phyloP scores from a whole-genome alignment of 2,329 filamentous ascomycete species.

The Fusarium tricinctum region DNA sequence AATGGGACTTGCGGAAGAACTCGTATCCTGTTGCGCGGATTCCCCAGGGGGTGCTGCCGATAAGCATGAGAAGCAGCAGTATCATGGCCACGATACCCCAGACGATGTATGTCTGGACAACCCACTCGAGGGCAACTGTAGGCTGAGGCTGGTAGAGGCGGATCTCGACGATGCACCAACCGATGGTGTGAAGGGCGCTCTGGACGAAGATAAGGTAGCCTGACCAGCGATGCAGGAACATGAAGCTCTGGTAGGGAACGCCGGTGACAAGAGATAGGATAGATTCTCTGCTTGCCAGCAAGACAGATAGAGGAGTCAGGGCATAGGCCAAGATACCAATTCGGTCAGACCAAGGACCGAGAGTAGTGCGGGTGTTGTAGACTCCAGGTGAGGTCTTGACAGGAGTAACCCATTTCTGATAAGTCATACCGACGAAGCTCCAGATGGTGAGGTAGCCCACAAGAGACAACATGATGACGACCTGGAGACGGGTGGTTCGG shows the following conservation, averaged over 20 bases:
- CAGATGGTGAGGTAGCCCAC: slow-evolving; percentile 75
- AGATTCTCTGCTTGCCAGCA: slow-evolving; percentile 78
- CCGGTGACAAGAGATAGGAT: slow-evolving; percentile 78
- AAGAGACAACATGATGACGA: slow-evolving; percentile 71
- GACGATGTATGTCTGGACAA: slow-evolving; percentile 76
- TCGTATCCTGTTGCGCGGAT: slow-evolving; percentile 80
- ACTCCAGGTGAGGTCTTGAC: slow-evolving; percentile 68
- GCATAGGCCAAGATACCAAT: slow-evolving; percentile 80
- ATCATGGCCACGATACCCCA: slow-evolving; percentile 80
- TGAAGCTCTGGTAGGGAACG: slow-evolving; percentile 81
- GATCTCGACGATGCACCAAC: slow-evolving; percentile 77
- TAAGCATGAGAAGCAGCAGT: slow-evolving; percentile 71
- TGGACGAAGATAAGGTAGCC: slow-evolving; percentile 81
- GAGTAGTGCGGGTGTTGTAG: slow-evolving; percentile 73
- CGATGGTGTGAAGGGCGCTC: slow-evolving; percentile 76
- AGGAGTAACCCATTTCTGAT: slow-evolving; percentile 78
- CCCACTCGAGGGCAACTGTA: slow-evolving; percentile 66
- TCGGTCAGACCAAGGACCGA: slow-evolving; percentile 78
- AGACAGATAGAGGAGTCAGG: slow-evolving; percentile 77
- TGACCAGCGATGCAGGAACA: slow-evolving; percentile 82
- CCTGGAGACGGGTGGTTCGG: slow-evolving; percentile 76
- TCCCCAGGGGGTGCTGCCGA: slow-evolving; percentile 68
- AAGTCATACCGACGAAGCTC: slow-evolving; percentile 77
- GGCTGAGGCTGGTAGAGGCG: slow-evolving; percentile 81
- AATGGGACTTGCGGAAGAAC: slow-evolving; percentile 81